Evolutionary conservation across 345 rosid genomes (phyloP).

Genomic region (Adansonia digitata): DNA sequence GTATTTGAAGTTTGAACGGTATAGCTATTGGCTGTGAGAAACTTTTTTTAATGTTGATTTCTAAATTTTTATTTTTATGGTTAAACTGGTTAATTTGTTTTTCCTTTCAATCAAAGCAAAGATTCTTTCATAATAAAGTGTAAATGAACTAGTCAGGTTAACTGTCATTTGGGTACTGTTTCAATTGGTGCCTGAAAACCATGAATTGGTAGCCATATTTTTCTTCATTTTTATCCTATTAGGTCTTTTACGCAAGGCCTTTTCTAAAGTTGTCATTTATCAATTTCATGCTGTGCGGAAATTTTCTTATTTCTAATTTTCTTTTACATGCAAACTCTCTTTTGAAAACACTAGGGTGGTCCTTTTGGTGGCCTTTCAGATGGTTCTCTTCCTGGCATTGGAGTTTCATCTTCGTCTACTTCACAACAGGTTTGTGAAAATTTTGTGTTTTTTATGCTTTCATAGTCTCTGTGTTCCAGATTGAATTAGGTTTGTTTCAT

Average conservation of each 20-base stretch:
- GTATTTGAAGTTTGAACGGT: not conserved
- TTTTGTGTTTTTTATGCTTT: constrained; percentile 3
- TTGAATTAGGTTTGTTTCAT: constrained; percentile 5
- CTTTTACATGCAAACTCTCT: not conserved
- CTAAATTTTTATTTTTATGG: not conserved
- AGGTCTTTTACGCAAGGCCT: constrained; percentile 7
- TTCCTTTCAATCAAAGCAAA: not conserved
- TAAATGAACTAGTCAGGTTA: not conserved
- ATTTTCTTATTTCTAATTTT: not conserved
- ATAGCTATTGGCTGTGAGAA: not conserved
- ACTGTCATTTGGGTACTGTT: not conserved
- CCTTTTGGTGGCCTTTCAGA: constrained; percentile 48
- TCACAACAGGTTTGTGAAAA: constrained; percentile 42
- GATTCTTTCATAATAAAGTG: not conserved
- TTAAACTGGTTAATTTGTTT: not conserved
- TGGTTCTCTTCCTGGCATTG: constrained; percentile 44
- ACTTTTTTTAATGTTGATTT: not conserved
- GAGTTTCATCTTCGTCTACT: constrained; percentile 42
- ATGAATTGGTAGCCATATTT: not conserved
- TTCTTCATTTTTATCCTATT: not conserved
- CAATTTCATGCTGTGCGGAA: not conserved
- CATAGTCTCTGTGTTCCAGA: not conserved
- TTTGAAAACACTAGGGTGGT: constrained; percentile 36
- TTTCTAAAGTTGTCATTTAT: constrained; percentile 1
- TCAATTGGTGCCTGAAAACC: not conserved